Evolutionary conservation across 148 eudicot genomes (phyloP).

Genomic region (Silene conica): DNA sequence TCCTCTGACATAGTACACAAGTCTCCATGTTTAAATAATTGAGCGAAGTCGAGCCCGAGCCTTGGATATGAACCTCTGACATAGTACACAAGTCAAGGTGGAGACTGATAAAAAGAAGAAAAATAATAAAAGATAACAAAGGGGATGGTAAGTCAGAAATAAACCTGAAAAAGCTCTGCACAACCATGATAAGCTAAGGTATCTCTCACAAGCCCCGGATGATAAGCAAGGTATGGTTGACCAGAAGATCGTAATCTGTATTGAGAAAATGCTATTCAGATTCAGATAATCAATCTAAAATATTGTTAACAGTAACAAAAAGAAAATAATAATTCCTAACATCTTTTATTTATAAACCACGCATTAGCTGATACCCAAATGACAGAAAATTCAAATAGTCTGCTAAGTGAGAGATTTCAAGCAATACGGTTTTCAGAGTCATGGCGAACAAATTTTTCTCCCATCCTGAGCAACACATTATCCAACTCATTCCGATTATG

Average conservation of each 20-base stretch:
- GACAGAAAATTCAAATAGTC: no score
- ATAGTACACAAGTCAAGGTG: not conserved
- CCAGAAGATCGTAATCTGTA: slow-evolving; percentile 79
- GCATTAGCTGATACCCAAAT: no score
- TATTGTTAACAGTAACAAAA: not conserved
- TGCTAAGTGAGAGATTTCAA: slow-evolving; percentile 2
- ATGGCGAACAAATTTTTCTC: not conserved
- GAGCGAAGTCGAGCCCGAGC: not conserved
- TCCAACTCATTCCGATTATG: not conserved
- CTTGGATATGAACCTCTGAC: not conserved
- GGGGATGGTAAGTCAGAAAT: not conserved
- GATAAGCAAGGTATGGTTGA: slow-evolving; percentile 86
- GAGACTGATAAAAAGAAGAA: not conserved
- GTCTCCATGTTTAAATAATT: not conserved
- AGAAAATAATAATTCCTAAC: not conserved
- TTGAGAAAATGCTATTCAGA: slow-evolving; percentile 9
- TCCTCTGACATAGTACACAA: no score
- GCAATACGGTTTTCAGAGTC: not conserved
- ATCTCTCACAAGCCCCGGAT: slow-evolving; percentile 89
- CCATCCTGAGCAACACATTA: slow-evolving; percentile 13
- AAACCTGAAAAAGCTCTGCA: slow-evolving; percentile 97
- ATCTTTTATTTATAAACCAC: no score
- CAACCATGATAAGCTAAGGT: slow-evolving; percentile 91
- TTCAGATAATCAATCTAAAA: not conserved
- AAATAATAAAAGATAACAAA: not conserved